Base-by-base conservation (phyloP, 345 rosid species). In the Dovyalis caffra region DNA sequence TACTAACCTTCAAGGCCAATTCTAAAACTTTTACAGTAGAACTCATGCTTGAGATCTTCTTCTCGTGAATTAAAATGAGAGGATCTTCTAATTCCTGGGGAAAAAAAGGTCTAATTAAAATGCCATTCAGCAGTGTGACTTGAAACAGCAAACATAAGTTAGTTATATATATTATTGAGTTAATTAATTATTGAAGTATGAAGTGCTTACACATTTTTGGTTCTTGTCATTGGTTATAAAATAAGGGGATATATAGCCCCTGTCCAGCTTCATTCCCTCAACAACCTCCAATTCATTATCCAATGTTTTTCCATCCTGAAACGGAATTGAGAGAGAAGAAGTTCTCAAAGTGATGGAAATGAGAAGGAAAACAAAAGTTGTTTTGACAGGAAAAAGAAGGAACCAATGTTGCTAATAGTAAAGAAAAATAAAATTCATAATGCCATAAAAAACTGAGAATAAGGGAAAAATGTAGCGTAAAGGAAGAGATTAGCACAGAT, bases 51-150 rank as follows among this genome's bases (percentile, higher is more conserved):
- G 99, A 87, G 73, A 95, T 89, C 83, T 95, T 91, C 88, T 93
- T 95, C 88, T 95, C 99, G 3, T 95, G 97, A 78, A 92, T 87
- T 38, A 95, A 85, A 83, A 95, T 86, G 71, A 95, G 97, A 72
- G 99, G 99, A 84, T 95, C 92, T 14, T 95, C 99, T 70, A 92
- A 75, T 79, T 95, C 99, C 99, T 93, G 92, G n/a, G n/a, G n/a
- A n/a, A n/a, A n/a, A n/a, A n/a, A n/a, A n/a, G n/a, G n/a, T n/a
- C n/a, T n/a, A n/a, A n/a, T n/a, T n/a, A n/a, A n/a, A n/a, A n/a
- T 21, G 12, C 25, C 14, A 10, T 14, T 26, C 6, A 25, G 71
- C 29, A 31, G 21, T 47, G 64, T 23, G 9, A 73, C 37, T 12
- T 26, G 43, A 40, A 40, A 71, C 21, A 63, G 18, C 21, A 34